Conservation (phyloP, 345 rosid genomes). For the Pistacia atlantica region DNA sequence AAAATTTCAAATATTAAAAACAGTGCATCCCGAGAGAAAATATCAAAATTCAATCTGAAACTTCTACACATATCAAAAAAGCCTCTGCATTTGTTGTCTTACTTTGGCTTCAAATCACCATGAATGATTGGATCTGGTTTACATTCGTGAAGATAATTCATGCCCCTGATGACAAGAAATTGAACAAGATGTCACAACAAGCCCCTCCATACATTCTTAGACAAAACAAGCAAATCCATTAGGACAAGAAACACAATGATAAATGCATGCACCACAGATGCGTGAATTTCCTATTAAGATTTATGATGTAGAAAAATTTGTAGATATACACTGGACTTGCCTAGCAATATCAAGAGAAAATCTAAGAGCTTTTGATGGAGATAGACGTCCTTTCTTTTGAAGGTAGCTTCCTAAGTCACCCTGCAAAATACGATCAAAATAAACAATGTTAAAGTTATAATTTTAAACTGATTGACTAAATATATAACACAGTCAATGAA, state of each 20-base stretch:
- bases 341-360: conserved; percentile 93
- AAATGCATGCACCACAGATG: background rate
- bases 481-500: background rate
- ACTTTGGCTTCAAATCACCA: conserved; percentile 91
- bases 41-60: conserved; percentile 18
- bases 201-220: background rate
- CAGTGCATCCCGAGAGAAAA: conserved; percentile 29
- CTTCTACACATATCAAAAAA: conserved; percentile 18
- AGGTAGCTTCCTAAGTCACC: conserved; percentile 84
- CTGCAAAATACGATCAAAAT: conserved; percentile 43
- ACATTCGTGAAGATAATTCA: conserved; percentile 76
- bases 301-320: background rate
- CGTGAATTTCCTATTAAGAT: background rate
- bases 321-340: conserved; percentile 34
- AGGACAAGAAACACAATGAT: background rate
- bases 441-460: background rate
- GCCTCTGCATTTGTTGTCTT: conserved; percentile 67
- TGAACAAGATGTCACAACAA: conserved; percentile 12
- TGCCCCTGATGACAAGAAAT: conserved; percentile 63
- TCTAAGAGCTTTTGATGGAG: conserved; percentile 77
- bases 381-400: conserved; percentile 86
- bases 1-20: conserved; percentile 79
- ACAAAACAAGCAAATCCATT: background rate
- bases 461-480: background rate
- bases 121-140: conserved; percentile 90